phyloP scores from a whole-genome alignment of 169 alveolate species.

The Toxoplasma gondii region DNA sequence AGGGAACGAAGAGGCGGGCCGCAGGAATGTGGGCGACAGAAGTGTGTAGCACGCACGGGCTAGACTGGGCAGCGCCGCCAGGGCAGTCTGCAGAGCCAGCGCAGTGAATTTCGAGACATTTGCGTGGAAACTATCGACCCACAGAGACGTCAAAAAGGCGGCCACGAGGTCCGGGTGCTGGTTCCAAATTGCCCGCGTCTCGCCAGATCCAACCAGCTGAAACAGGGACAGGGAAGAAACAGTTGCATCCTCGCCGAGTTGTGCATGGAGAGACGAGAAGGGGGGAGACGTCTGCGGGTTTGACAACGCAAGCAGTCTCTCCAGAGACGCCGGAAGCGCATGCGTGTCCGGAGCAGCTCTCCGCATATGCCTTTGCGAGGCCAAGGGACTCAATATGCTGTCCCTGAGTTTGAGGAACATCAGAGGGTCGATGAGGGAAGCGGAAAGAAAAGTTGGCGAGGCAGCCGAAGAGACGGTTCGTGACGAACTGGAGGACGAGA shows the following conservation, averaged over 20 bases:
- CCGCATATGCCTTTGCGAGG: background rate
- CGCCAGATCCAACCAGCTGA: background rate
- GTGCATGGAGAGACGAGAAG: background rate
- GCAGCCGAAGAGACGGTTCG: background rate
- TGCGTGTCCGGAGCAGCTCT: background rate
- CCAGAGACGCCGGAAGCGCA: background rate
- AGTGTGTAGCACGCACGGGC: background rate
- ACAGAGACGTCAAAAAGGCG: background rate
- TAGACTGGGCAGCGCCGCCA: background rate
- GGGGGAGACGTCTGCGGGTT: background rate
- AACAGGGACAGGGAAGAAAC: background rate
- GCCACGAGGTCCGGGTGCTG: background rate
- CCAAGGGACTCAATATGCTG: background rate
- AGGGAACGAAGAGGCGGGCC: background rate
- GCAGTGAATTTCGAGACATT: background rate
- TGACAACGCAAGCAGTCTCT: background rate
- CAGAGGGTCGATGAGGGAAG: background rate
- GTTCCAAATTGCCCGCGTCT: background rate
- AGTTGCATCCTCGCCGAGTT: background rate
- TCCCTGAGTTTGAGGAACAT: conserved; percentile 18
- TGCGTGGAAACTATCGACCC: background rate
- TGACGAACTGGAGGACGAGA: background rate
- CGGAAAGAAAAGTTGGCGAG: background rate
- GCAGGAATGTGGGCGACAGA: background rate
- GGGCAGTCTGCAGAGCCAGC: background rate